These are phyloP conservation scores for Adansonia grandidieri DNA, from an alignment of 441 rosid species.

Conservation along the genomic window DNA sequence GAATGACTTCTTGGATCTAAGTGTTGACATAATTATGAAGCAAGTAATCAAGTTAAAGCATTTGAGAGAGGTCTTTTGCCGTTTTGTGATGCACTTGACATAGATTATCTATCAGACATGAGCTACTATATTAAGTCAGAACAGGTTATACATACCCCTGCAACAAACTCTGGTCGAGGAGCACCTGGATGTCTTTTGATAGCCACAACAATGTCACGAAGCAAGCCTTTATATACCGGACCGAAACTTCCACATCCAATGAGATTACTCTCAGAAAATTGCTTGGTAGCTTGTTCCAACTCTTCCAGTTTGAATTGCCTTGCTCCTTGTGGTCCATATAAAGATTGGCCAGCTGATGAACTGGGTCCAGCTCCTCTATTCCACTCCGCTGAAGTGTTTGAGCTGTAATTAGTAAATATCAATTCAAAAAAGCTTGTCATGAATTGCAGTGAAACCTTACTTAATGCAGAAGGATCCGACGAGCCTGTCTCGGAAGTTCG, in stretches of 20 bases:
- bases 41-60: not conserved
- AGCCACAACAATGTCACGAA: slow-evolving; percentile 51
- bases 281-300: slow-evolving; percentile 58
- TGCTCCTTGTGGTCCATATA: slow-evolving; percentile 39
- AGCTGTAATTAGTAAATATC: slow-evolving; percentile 18
- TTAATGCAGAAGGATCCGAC: slow-evolving; percentile 54
- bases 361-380: slow-evolving; percentile 43
- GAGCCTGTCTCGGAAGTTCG: slow-evolving; percentile 58
- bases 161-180: slow-evolving; percentile 44
- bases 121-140: not conserved
- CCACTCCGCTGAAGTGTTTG: slow-evolving; percentile 48
- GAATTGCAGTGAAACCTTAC: slow-evolving; percentile 34
- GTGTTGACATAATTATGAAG: not conserved
- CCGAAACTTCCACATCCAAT: slow-evolving; percentile 68
- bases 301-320: slow-evolving; percentile 39
- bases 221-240: slow-evolving; percentile 56
- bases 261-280: slow-evolving; percentile 46
- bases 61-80: not conserved
- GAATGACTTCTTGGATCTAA: not conserved
- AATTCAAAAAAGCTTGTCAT: not conserved
- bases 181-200: slow-evolving; percentile 48
- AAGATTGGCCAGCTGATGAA: slow-evolving; percentile 36
- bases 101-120: not conserved
- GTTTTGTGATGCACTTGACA: not conserved
- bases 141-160: slow-evolving; percentile 56